These are phyloP conservation scores for Cladophialophora exuberans DNA, from an alignment of 2,329 filamentous ascomycete genomes.

Conservation along the genomic window DNA sequence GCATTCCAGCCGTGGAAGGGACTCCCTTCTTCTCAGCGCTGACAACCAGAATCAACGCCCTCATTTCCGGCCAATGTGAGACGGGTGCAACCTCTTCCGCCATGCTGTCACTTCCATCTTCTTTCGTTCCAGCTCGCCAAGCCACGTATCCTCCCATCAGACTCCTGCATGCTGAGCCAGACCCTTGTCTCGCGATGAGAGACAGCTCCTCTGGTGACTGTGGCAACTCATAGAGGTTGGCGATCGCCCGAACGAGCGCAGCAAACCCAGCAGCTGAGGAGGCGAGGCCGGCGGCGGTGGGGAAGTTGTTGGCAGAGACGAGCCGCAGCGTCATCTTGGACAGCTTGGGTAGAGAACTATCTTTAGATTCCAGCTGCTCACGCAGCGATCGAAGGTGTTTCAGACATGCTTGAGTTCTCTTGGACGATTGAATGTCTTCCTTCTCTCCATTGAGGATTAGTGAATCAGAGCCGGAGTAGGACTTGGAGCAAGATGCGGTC, in stretches of 20 bases:
- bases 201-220: conserved; percentile 81
- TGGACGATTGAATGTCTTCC: conserved; percentile 78
- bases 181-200: conserved; percentile 88
- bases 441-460: conserved; percentile 81
- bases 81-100: conserved; percentile 88
- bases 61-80: conserved; percentile 93
- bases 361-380: conserved; percentile 69
- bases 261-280: conserved; percentile 60
- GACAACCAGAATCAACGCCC: conserved; percentile 86
- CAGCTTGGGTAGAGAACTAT: conserved; percentile 79
- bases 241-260: conserved; percentile 74
- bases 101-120: conserved; percentile 82
- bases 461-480: conserved; percentile 66
- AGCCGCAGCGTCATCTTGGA: conserved; percentile 77
- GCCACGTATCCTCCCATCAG: conserved; percentile 89
- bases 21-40: conserved; percentile 96
- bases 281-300: conserved; percentile 86
- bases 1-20: conserved; percentile 91
- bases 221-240: conserved; percentile 85
- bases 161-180: conserved; percentile 89
- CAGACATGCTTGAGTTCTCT: conserved; percentile 93
- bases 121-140: conserved; percentile 78
- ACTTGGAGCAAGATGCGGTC: conserved; percentile 83
- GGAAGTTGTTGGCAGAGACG: conserved; percentile 98
- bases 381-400: conserved; percentile 80